These are phyloP conservation scores for Phytopythium litorale DNA, from an alignment of 352 stramenopile genomes.

Conservation along the genomic window DNA sequence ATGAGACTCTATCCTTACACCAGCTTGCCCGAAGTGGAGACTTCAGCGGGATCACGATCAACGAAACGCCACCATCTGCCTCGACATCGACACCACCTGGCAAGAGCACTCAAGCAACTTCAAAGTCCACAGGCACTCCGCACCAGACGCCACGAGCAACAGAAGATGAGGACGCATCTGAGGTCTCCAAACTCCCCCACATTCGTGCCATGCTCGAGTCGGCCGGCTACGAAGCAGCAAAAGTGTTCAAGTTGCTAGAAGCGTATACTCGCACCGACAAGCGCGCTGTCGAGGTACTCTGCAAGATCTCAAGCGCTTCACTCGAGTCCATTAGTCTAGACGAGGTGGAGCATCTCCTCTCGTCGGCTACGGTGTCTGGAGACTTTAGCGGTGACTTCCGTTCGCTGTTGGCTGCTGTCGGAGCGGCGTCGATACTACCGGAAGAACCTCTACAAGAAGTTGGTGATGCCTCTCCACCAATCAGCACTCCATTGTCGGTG, in stretches of 20 bases:
- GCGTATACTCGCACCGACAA: conserved; percentile 16
- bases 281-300: conserved; percentile 25
- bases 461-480: background rate
- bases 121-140: background rate
- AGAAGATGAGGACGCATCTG: conserved; percentile 8
- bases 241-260: conserved; percentile 25
- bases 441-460: conserved; percentile 7
- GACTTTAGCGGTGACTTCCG: conserved; percentile 38
- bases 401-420: conserved; percentile 17
- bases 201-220: conserved; percentile 37
- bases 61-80: conserved; percentile 17
- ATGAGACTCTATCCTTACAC: conserved; percentile 2
- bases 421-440: conserved; percentile 28
- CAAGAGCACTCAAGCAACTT: background rate
- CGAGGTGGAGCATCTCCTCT: conserved; percentile 25
- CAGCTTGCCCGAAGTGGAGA: background rate
- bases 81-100: conserved; percentile 9
- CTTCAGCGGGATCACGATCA: background rate
- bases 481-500: background rate
- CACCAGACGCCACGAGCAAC: conserved; percentile 1
- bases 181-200: conserved; percentile 13
- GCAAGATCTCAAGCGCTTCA: conserved; percentile 26
- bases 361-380: conserved; percentile 41
- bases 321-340: conserved; percentile 11
- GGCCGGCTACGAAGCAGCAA: conserved; percentile 25